Conservation (phyloP, 2,329 filamentous ascomycete genomes). For the Nothopassalora personata region DNA sequence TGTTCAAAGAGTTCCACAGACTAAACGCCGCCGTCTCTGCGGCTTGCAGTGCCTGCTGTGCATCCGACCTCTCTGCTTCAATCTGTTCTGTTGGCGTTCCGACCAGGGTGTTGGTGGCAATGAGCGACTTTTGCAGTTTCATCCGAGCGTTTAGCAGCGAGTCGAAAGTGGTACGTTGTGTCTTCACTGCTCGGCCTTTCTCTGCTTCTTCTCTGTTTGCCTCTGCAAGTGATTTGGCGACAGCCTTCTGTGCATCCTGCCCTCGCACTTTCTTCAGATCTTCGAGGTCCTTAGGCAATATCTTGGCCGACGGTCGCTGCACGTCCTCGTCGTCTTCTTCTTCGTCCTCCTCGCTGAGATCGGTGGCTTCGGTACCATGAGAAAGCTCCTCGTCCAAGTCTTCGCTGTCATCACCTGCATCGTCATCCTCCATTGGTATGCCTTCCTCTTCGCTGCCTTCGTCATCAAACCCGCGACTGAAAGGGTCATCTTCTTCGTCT, state of each 20-base stretch:
- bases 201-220: constrained; percentile 70
- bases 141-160: constrained; percentile 85
- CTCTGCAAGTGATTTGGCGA: constrained; percentile 59
- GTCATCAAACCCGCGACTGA: constrained; percentile 40
- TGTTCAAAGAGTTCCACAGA: constrained; percentile 75
- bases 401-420: constrained; percentile 15
- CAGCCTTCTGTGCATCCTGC: constrained; percentile 54
- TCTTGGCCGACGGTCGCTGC: constrained; percentile 20
- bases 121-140: constrained; percentile 83
- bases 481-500: constrained; percentile 49
- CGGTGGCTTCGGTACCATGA: constrained; percentile 41
- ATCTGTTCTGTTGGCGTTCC: constrained; percentile 30
- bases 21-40: constrained; percentile 82
- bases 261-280: constrained; percentile 51
- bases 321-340: constrained; percentile 38
- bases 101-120: constrained; percentile 71
- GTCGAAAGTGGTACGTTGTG: constrained; percentile 81
- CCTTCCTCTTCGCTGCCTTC: constrained; percentile 39
- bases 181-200: constrained; percentile 81
- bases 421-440: constrained; percentile 35
- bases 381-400: constrained; percentile 23
- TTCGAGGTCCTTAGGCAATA: constrained; percentile 21
- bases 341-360: constrained; percentile 40
- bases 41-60: constrained; percentile 54
- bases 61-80: constrained; percentile 37